phyloP scores from a whole-genome alignment of 2,329 filamentous ascomycete genomes.

The Periconia sp. region DNA sequence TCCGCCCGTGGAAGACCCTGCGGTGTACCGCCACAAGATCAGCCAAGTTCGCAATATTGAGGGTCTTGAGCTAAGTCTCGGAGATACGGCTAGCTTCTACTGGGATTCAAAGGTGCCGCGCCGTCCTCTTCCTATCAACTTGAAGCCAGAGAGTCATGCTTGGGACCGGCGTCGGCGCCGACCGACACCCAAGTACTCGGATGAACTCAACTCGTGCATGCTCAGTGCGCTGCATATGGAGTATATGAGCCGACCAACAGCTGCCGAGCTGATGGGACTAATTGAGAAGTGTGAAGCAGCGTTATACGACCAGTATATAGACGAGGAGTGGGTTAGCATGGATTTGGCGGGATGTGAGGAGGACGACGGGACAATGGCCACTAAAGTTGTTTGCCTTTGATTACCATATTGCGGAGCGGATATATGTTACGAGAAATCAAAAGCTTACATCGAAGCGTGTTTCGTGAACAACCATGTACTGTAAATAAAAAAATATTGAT shows the following conservation, averaged over 20 bases:
- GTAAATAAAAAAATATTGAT: too few relatives aligned
- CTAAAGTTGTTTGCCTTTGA: too few relatives aligned
- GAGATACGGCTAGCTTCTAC: neutral
- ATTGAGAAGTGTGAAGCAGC: slow-evolving; percentile 8
- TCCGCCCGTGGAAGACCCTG: slow-evolving; percentile 12
- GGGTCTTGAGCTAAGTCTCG: neutral
- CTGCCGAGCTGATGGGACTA: slow-evolving; percentile 1
- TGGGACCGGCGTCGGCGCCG: slow-evolving; percentile 1
- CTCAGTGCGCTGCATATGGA: slow-evolving; percentile 14
- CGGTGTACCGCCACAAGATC: neutral
- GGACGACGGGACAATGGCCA: slow-evolving; percentile 1
- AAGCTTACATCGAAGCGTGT: too few relatives aligned
- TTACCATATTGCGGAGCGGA: too few relatives aligned
- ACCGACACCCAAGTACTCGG: slow-evolving; percentile 16
- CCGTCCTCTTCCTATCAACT: slow-evolving; percentile 14
- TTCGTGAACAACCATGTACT: too few relatives aligned
- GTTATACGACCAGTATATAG: slow-evolving; percentile 8
- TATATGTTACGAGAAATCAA: too few relatives aligned
- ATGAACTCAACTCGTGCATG: slow-evolving; percentile 18
- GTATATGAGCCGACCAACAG: slow-evolving; percentile 6
- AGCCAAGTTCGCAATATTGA: neutral
- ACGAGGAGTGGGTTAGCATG: neutral
- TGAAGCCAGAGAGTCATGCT: slow-evolving; percentile 1
- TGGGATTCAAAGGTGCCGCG: slow-evolving; percentile 13
- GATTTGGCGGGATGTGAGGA: neutral